Conservation (phyloP, 352 stramenopile species). For the Phytopythium chamaehyphon region DNA sequence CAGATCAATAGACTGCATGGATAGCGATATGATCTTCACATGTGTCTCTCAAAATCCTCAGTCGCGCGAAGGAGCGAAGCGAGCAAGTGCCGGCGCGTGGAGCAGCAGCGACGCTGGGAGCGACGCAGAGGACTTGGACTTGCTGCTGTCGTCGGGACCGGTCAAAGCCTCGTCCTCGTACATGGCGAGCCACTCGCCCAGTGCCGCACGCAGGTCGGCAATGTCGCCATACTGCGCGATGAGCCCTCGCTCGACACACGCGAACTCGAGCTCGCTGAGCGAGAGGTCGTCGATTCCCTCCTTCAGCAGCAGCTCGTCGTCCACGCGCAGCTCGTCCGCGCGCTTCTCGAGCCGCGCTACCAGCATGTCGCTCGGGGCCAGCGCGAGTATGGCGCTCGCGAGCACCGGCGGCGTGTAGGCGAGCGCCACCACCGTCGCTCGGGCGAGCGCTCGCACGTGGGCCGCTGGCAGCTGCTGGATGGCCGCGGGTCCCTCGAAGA, state of each 20-base stretch:
- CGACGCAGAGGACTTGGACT: not conserved
- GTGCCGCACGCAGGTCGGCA: slow-evolving; percentile 34
- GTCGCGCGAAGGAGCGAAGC: slow-evolving; percentile 19
- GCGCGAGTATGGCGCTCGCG: slow-evolving; percentile 43
- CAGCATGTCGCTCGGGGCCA: slow-evolving; percentile 43
- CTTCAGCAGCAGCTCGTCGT: slow-evolving; percentile 67
- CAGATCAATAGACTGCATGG: slow-evolving; percentile 43
- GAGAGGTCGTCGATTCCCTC: slow-evolving; percentile 68
- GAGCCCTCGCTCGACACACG: slow-evolving; percentile 77
- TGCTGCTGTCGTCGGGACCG: slow-evolving; percentile 9
- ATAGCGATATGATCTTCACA: not conserved
- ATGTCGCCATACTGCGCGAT: slow-evolving; percentile 66
- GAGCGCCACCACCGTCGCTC: slow-evolving; percentile 22
- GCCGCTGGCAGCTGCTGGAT: slow-evolving; percentile 35
- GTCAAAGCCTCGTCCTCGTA: slow-evolving; percentile 49
- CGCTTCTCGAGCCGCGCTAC: slow-evolving; percentile 48
- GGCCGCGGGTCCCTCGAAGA: slow-evolving; percentile 58
- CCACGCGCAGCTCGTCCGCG: slow-evolving; percentile 57
- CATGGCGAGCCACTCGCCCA: slow-evolving; percentile 76
- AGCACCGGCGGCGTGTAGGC: slow-evolving; percentile 13
- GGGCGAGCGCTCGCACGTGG: slow-evolving; percentile 54
- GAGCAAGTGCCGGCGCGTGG: slow-evolving; percentile 64
- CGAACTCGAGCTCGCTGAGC: slow-evolving; percentile 81
- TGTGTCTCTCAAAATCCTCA: not conserved
- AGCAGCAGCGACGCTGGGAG: slow-evolving; percentile 63